Percentiles rank a stretch among this genome's conserved stretches.
Conservation (phyloP, 2,329 filamentous ascomycete species). For the Bipolaris oryzae region DNA sequence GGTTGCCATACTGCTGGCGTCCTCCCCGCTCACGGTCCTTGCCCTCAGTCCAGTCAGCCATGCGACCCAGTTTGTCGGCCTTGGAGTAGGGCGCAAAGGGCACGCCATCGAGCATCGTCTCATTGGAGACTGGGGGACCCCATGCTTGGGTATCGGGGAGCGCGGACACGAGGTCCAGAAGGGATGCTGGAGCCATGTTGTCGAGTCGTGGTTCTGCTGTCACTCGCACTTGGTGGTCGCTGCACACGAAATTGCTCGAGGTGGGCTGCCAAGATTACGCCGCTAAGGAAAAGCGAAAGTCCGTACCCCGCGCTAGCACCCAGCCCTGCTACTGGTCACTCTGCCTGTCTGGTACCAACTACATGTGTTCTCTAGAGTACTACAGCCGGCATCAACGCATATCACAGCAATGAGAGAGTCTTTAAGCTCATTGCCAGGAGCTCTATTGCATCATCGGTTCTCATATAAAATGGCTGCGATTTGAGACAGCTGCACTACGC, state of each 20-base stretch:
- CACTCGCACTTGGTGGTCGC: slow-evolving; percentile 15
- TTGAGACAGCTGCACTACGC: background rate
- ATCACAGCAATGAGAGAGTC: too few species aligned
- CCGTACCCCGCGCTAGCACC: slow-evolving; percentile 21
- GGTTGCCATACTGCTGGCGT: slow-evolving; percentile 80
- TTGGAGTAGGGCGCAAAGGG: slow-evolving; percentile 99
- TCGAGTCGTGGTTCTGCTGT: slow-evolving; percentile 16
- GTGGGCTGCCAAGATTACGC: slow-evolving; percentile 27
- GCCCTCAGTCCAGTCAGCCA: slow-evolving; percentile 98
- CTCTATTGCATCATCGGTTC: background rate
- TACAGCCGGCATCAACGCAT: background rate
- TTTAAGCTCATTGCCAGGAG: background rate
- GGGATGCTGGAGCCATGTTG: slow-evolving; percentile 55
- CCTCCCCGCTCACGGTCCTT: slow-evolving; percentile 81
- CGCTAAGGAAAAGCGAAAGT: slow-evolving; percentile 22
- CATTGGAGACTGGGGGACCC: slow-evolving; percentile 81
- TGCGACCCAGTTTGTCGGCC: slow-evolving; percentile 96
- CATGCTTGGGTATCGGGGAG: slow-evolving; percentile 62
- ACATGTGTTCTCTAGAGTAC: background rate
- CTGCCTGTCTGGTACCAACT: background rate
- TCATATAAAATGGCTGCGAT: background rate
- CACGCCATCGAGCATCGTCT: slow-evolving; percentile 91
- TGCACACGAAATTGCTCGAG: slow-evolving; percentile 27
- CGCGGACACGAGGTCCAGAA: slow-evolving; percentile 56
- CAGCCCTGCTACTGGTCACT: background rate